A percentile compares a stretch with the other conserved stretches of the same genome.
Evolutionary conservation across 805 yeast species (phyloP).

Genomic region (Cyberlindnera maritima): DNA sequence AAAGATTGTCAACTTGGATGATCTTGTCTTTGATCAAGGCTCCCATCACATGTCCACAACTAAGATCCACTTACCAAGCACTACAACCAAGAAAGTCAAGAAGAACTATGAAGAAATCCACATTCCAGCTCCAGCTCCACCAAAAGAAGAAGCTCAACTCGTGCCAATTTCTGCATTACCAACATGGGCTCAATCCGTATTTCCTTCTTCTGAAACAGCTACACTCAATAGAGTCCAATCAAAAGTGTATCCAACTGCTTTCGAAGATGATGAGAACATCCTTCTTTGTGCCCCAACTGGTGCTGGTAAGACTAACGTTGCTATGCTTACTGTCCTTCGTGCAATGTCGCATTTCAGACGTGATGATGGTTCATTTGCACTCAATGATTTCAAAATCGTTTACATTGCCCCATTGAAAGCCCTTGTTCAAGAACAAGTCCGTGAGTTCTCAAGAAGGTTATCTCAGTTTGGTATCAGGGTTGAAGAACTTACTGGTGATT

Average conservation of each 20-base stretch:
- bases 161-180: constrained; percentile 68
- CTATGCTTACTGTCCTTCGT: constrained; percentile 75
- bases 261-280: constrained; percentile 65
- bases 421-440: constrained; percentile 89
- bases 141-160: constrained; percentile 38
- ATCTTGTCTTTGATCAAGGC: constrained; percentile 69
- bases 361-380: constrained; percentile 46
- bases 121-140: constrained; percentile 78
- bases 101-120: constrained; percentile 83
- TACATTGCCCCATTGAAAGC: constrained; percentile 95
- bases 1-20: constrained; percentile 57
- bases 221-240: constrained; percentile 83
- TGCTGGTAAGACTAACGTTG: constrained; percentile 97
- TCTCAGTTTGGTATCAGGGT: constrained; percentile 64
- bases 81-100: constrained; percentile 74
- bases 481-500: constrained; percentile 89
- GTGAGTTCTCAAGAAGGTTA: constrained; percentile 76
- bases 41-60: constrained; percentile 62
- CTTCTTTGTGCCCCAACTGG: constrained; percentile 97
- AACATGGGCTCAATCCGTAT: constrained; percentile 76
- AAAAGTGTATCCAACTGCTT: constrained; percentile 75
- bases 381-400: constrained; percentile 68
- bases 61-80: constrained; percentile 74
- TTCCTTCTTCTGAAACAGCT: constrained; percentile 62
- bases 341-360: constrained; percentile 53